phyloP scores from a whole-genome alignment of 192 early-diverging fungal genomes.

The Mortierella hygrophila region DNA sequence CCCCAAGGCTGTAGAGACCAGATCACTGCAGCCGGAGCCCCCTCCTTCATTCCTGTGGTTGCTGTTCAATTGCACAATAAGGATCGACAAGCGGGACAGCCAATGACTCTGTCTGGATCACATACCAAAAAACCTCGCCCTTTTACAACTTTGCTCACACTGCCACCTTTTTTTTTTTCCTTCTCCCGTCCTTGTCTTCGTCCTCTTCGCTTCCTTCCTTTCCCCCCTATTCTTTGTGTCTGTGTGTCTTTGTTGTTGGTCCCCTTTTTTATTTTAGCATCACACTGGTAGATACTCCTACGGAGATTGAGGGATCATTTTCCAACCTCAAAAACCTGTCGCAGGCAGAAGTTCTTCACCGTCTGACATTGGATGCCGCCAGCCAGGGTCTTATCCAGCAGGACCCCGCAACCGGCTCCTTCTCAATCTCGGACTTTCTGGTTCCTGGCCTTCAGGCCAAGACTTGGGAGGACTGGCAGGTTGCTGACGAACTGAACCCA shows the following conservation, averaged over 20 bases:
- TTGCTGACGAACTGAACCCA: slow-evolving; percentile 34
- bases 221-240: neutral
- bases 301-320: slow-evolving; percentile 12
- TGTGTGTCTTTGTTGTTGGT: too few relatives aligned
- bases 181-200: neutral
- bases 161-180: neutral
- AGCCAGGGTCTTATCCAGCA: neutral
- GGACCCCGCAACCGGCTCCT: neutral
- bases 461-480: slow-evolving; percentile 55
- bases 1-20: neutral
- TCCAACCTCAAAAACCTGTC: slow-evolving; percentile 26
- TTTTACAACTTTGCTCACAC: neutral
- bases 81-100: neutral
- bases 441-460: slow-evolving; percentile 49
- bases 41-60: neutral
- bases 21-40: neutral
- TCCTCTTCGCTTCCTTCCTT: neutral
- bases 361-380: slow-evolving; percentile 20
- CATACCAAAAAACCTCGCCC: neutral
- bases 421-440: slow-evolving; percentile 53
- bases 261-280: slow-evolving; percentile 5
- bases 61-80: neutral
- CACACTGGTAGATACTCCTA: slow-evolving; percentile 35
- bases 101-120: neutral
- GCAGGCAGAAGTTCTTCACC: slow-evolving; percentile 23